These are phyloP conservation scores for Aspergillus quadrilineatus DNA, from an alignment of 2,329 filamentous ascomycete species.

Conservation along the genomic window DNA sequence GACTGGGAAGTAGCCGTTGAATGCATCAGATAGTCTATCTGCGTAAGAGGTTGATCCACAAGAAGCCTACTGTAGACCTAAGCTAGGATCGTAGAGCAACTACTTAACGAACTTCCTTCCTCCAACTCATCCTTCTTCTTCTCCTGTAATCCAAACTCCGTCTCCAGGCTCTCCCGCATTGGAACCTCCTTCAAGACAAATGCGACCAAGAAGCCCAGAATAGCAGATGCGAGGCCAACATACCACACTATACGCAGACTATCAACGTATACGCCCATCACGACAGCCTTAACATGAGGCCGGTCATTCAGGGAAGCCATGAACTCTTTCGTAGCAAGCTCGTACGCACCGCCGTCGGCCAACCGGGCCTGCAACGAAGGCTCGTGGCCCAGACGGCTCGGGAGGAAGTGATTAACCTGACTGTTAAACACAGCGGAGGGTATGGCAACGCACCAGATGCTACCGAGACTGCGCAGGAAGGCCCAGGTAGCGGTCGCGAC, in stretches of 20 bases:
- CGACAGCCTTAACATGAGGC: not conserved
- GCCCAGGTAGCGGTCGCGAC: conserved; percentile 3
- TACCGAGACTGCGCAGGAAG: conserved; percentile 5
- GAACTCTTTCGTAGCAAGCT: conserved; percentile 14
- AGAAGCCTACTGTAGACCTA: too few species aligned
- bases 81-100: too few species aligned
- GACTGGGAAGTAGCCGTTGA: too few species aligned
- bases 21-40: too few species aligned
- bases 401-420: not conserved
- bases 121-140: not conserved
- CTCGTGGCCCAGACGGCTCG: conserved; percentile 4
- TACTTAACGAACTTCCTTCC: too few species aligned
- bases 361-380: conserved; percentile 10
- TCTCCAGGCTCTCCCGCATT: conserved; percentile 20
- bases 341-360: conserved; percentile 24
- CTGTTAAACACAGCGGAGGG: not conserved
- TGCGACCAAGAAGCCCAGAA: conserved; percentile 14
- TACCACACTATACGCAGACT: conserved; percentile 19
- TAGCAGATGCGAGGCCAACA: conserved; percentile 19
- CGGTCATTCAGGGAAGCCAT: conserved; percentile 1
- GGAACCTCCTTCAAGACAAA: conserved; percentile 18
- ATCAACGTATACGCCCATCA: conserved; percentile 12
- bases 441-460: conserved; percentile 2
- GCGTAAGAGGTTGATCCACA: too few species aligned
- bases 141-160: conserved; percentile 8